A percentile compares a stretch with the other conserved stretches of the same genome.
Evolutionary conservation across 768 basidiomycete species (phyloP).

Genomic region (Psilocybe azurescens): DNA sequence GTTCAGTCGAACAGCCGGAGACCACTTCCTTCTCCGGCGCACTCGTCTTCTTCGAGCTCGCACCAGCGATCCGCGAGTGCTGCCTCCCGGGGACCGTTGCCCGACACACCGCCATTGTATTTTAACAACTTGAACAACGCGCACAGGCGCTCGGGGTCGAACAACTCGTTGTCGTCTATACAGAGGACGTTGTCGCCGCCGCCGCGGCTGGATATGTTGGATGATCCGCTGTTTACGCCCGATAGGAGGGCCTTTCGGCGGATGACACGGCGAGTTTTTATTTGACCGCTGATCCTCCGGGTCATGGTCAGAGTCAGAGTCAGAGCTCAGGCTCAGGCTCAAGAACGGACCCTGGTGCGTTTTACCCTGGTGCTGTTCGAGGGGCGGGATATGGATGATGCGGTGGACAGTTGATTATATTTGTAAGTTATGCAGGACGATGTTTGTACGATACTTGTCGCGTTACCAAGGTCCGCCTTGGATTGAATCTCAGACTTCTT

Average conservation of each 20-base stretch:
- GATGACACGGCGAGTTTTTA: conserved; percentile 20
- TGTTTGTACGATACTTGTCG: neutral
- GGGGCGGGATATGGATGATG: conserved; percentile 34
- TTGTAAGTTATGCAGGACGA: conserved; percentile 2
- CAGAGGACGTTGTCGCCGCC: neutral
- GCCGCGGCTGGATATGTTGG: conserved; percentile 1
- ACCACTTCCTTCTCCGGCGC: conserved; percentile 3
- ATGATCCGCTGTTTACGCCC: neutral
- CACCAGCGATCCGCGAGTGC: neutral
- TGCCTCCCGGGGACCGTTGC: neutral
- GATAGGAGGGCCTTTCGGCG: conserved; percentile 19
- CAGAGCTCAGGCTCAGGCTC: conserved; percentile 4
- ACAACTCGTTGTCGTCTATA: conserved; percentile 2
- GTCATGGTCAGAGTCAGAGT: neutral
- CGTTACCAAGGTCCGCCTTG: too few relatives aligned
- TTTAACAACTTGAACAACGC: neutral
- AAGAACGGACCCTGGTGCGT: conserved; percentile 30
- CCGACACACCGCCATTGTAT: neutral
- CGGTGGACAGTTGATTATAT: neutral
- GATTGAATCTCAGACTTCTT: too few relatives aligned
- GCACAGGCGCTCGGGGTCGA: conserved; percentile 5
- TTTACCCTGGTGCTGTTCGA: conserved; percentile 43
- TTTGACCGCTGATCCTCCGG: conserved; percentile 15
- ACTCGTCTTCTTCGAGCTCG: neutral
- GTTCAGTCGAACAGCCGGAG: neutral